phyloP scores from a whole-genome alignment of 2,329 filamentous ascomycete genomes.

The Cercospora sp. region DNA sequence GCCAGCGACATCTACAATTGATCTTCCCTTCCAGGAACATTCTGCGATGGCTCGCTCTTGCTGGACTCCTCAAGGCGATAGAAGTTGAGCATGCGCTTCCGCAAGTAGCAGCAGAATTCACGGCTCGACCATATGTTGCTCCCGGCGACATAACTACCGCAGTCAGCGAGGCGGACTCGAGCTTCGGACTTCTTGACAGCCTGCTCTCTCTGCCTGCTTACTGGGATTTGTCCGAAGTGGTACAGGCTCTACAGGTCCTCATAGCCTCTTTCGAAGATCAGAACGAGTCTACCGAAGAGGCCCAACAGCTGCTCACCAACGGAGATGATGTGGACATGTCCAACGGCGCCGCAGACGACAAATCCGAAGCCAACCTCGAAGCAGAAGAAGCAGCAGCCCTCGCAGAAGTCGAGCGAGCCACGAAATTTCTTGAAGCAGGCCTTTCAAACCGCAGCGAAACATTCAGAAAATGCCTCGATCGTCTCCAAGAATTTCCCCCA shows the following conservation, averaged over 20 bases:
- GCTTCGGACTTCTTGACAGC: slow-evolving; percentile 65
- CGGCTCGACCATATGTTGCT: slow-evolving; percentile 43
- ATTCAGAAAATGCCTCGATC: slow-evolving; percentile 67
- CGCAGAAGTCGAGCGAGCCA: slow-evolving; percentile 65
- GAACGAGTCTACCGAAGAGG: slow-evolving; percentile 17
- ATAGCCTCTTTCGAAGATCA: slow-evolving; percentile 66
- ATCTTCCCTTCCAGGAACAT: slow-evolving; percentile 46
- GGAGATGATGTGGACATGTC: slow-evolving; percentile 53
- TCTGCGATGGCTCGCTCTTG: slow-evolving; percentile 62
- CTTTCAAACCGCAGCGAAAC: slow-evolving; percentile 63
- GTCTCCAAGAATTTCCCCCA: slow-evolving; percentile 66
- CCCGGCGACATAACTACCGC: slow-evolving; percentile 63
- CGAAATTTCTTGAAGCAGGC: slow-evolving; percentile 66
- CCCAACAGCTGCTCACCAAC: slow-evolving; percentile 30
- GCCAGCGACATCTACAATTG: slow-evolving; percentile 21
- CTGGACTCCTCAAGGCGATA: slow-evolving; percentile 50
- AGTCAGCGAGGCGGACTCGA: slow-evolving; percentile 65
- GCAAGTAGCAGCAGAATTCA: slow-evolving; percentile 9
- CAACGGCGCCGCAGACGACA: slow-evolving; percentile 26
- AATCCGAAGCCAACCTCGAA: slow-evolving; percentile 34
- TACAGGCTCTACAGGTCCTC: slow-evolving; percentile 64
- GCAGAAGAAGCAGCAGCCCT: slow-evolving; percentile 42
- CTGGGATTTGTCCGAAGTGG: slow-evolving; percentile 65
- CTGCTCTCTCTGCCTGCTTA: slow-evolving; percentile 64
- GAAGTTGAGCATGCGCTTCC: slow-evolving; percentile 46